Conservation (phyloP, 768 basidiomycete species). For the Fibroporia radiculosa region DNA sequence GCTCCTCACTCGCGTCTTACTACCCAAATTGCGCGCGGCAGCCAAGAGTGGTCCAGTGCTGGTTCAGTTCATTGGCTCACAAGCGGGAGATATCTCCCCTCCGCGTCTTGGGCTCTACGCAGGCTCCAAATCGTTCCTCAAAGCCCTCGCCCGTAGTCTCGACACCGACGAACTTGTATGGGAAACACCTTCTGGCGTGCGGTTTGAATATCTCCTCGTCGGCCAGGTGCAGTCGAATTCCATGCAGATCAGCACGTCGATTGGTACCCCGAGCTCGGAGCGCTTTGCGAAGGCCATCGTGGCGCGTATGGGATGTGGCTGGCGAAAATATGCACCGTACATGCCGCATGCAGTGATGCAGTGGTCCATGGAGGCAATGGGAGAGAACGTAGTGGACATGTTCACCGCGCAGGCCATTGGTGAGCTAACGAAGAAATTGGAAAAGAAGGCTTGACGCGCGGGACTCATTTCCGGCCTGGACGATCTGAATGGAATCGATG, state of each 20-base stretch:
- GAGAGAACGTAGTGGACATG: slow-evolving; percentile 8
- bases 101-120: slow-evolving; percentile 17
- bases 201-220: slow-evolving; percentile 16
- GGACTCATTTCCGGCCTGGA: no score
- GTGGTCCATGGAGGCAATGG: slow-evolving; percentile 3
- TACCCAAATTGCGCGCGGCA: slow-evolving; percentile 20
- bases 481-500: no score
- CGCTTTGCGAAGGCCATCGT: slow-evolving; percentile 16
- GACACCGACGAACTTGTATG: slow-evolving; percentile 19
- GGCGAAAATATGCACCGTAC: slow-evolving; percentile 13
- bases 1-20: slow-evolving; percentile 11
- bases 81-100: slow-evolving; percentile 12
- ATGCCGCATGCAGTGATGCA: slow-evolving; percentile 14
- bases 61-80: slow-evolving; percentile 20
- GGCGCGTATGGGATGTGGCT: slow-evolving; percentile 16
- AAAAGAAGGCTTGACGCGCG: slow-evolving; percentile 6
- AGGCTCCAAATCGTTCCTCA: slow-evolving; percentile 19
- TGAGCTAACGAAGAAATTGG: not conserved
- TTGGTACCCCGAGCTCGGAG: slow-evolving; percentile 12
- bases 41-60: slow-evolving; percentile 16
- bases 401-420: slow-evolving; percentile 8
- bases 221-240: slow-evolving; percentile 14
- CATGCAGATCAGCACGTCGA: slow-evolving; percentile 6
- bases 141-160: slow-evolving; percentile 14
- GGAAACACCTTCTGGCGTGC: slow-evolving; percentile 12